phyloP scores from a whole-genome alignment of 1,284 basidiomycete genomes.

The Cryptococcus sp. region DNA sequence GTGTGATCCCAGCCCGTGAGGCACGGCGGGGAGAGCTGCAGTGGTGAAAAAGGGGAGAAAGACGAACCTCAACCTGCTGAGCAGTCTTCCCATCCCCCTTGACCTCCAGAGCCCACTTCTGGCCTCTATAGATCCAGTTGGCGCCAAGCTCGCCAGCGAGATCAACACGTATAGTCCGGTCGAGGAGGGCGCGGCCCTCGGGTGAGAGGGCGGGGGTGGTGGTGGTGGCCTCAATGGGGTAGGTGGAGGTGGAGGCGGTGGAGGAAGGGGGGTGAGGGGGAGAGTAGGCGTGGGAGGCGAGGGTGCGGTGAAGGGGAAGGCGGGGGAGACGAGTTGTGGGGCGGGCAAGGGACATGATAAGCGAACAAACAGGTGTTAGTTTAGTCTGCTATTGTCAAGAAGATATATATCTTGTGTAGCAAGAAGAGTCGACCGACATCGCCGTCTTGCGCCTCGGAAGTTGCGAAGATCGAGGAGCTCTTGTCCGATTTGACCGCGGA shows the following conservation, averaged over 20 bases:
- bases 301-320: background rate
- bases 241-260: background rate
- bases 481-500: background rate
- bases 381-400: too few relatives aligned
- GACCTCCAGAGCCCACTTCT: slow-evolving; percentile 61
- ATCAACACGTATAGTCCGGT: slow-evolving; percentile 67
- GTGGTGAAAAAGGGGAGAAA: too few relatives aligned
- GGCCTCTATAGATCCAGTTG: slow-evolving; percentile 87
- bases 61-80: slow-evolving; percentile 68
- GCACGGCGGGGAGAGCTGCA: background rate
- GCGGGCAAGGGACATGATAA: background rate
- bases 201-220: slow-evolving; percentile 34
- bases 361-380: background rate
- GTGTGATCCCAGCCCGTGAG: slow-evolving; percentile 3
- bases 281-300: slow-evolving; percentile 18
- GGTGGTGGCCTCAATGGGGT: slow-evolving; percentile 29
- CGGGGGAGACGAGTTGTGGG: background rate
- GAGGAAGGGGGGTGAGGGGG: slow-evolving; percentile 6
- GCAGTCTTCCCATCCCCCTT: slow-evolving; percentile 62
- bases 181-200: slow-evolving; percentile 40
- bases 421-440: too few relatives aligned
- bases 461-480: background rate
- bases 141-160: slow-evolving; percentile 91
- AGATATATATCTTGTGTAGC: too few relatives aligned
- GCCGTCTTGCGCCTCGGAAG: background rate